Base-by-base conservation (phyloP, 148 eudicot genomes). In the Rhododendron griersonianum region DNA sequence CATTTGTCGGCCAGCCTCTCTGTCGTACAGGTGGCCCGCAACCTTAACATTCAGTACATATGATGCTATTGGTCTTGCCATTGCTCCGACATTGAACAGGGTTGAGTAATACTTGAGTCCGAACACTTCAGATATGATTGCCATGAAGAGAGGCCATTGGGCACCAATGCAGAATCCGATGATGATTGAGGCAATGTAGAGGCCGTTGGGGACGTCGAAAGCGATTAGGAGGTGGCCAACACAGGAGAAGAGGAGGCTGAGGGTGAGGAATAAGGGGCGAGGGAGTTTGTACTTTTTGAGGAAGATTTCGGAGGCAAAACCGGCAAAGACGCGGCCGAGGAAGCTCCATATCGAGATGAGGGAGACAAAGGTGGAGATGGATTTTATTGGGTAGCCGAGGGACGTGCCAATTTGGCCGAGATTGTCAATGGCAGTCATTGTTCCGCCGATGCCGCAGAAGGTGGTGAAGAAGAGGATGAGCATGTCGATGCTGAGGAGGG, bases 401-500 rank as follows among this genome's bases (percentile, higher is more conserved):
- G 41, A 89, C 6, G 55, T 2, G 2, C 92, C 92, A 8, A 91
- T 91, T 37, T 91, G 92, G 0, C 91, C 88, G 50, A 90, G 61
- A 39, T 90, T 90, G 83, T 90, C 92, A 7, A 90, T 88, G 5
- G n/a, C n/a, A n/a, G n/a, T n/a, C n/a, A 91, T 65, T 0, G 90
- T 91, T 1, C 92, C 90, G 0, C 92, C 92, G 7, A 91, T 86
- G 0, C 91, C 89, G 51, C 91, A 91, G 48, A 88, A 86, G 5
- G 85, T 83, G 0, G 89, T 81, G 10, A 89, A 11, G 61, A 91
- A 91, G 41, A 91, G 86, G 45, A 89, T 85, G 44, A 91, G 25
- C 92, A 91, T 91, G 86, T 91, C 92, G 19, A 91, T 0, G 76
- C 91, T 89, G 77, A 91, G 88, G 30, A 91, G 92, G 14, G 92